Evolutionary conservation across 305 asterid species (phyloP), one percentile per base, ranked within the genome.

Genomic region (Solanum hybrid): DNA sequence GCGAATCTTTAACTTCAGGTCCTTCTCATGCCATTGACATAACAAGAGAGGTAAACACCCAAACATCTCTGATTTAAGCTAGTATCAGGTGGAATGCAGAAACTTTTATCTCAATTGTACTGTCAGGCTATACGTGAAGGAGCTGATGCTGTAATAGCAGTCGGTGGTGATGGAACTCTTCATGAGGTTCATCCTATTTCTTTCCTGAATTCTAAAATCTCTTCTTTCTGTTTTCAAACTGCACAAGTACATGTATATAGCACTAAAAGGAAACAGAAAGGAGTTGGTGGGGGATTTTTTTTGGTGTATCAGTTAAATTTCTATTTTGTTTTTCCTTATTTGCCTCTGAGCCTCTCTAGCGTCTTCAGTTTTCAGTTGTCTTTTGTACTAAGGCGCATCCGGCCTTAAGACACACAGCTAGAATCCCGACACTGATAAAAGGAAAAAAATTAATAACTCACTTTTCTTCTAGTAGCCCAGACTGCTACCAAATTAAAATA

Each of bases 141-240:
- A 92, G 99, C 96, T 85, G 95, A 95, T 91, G 99, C 98, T 66
- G 98, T 96, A 89, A 90, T 96, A 91, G 98, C 99, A 22, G 99
- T 96, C 90, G 99, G 99, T 69, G 99, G 99, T 35, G 99, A 96
- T 91, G 98, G 99, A 89, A 96, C 99, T 89, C 98, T 96, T 90
- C 99, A 96, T 22, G 99, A 95, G 98, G 99, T 96, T 90, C 71
- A 60, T 40, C 86, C 36, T 89, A 37, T 69, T 85, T 64, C 38
- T 80, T 89, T 60, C 84, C 89, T 51, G 42, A 82, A 82, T 9
- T 82, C 40, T 29, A 27, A 42, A 45, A 17, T 56, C 31, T 85
- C 7, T 31, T 85, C 87, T 31, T 19, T 85, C 31, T 85, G 22
- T 26, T 1, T 12, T 71, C 34, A 12, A 71, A 10, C 42, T 56